phyloP scores from a whole-genome alignment of 345 rosid genomes.

The Syzygium aromaticum region DNA sequence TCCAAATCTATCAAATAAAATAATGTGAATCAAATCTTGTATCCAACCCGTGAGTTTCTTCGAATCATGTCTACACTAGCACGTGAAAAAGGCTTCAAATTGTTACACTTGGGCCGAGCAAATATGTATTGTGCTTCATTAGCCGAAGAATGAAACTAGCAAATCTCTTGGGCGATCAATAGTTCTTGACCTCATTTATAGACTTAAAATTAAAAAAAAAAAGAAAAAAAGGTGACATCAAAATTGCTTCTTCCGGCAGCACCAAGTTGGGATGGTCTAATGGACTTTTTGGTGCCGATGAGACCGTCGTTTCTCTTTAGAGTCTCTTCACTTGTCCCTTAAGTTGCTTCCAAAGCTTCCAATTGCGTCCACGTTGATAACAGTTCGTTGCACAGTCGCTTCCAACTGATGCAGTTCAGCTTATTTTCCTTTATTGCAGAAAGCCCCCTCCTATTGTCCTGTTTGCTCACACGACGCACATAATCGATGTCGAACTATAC shows the following conservation, averaged over 20 bases:
- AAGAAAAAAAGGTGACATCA: not conserved
- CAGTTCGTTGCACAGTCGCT: not conserved
- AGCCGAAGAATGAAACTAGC: accelerated
- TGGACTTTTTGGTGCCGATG: not conserved
- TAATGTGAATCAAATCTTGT: accelerated
- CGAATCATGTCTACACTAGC: accelerated
- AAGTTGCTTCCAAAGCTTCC: not conserved
- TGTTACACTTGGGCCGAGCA: accelerated
- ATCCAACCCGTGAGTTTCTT: accelerated
- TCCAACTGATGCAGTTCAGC: not conserved
- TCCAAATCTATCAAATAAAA: not conserved
- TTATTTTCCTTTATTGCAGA: not conserved
- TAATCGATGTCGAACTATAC: not conserved
- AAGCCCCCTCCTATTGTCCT: not conserved
- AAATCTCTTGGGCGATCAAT: too few species aligned
- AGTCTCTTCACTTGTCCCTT: not conserved
- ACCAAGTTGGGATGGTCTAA: not conserved
- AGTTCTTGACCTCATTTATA: too few species aligned
- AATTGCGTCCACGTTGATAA: not conserved
- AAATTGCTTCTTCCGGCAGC: not conserved
- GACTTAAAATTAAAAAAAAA: too few species aligned
- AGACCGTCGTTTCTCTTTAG: not conserved
- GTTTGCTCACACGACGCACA: not conserved
- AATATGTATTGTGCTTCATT: not conserved
- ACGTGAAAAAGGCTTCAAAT: accelerated